phyloP scores from a whole-genome alignment of 1,139 yeast genomes.

The Geotrichum fermentans region DNA sequence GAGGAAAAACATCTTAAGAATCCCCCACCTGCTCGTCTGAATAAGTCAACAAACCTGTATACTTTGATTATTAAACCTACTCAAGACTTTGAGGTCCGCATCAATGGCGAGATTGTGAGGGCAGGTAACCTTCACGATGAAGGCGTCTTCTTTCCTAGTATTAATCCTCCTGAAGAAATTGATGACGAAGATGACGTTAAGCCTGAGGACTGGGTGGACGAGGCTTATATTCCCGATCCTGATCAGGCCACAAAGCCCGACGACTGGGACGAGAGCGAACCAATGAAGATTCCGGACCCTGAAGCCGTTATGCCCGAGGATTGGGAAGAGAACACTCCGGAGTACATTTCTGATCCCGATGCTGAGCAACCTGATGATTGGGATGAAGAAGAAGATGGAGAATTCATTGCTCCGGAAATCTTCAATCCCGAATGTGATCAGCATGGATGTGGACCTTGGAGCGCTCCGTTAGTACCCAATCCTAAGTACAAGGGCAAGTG shows the following conservation, averaged over 20 bases:
- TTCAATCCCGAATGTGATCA: conserved; percentile 65
- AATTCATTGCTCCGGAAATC: conserved; percentile 66
- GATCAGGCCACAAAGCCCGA: conserved; percentile 58
- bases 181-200: conserved; percentile 57
- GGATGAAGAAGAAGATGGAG: conserved; percentile 87
- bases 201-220: conserved; percentile 82
- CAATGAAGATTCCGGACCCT: conserved; percentile 59
- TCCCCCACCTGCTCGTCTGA: conserved; percentile 62
- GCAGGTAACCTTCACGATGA: conserved; percentile 62
- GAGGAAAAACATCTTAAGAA: conserved; percentile 66
- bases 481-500: conserved; percentile 74
- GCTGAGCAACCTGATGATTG: conserved; percentile 66
- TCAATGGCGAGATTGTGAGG: conserved; percentile 68
- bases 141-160: conserved; percentile 53
- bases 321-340: conserved; percentile 68
- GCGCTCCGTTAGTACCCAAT: conserved; percentile 59
- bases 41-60: conserved; percentile 57
- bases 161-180: conserved; percentile 60
- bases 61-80: conserved; percentile 64
- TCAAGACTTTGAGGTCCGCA: conserved; percentile 70
- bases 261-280: conserved; percentile 74
- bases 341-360: conserved; percentile 59
- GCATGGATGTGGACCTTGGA: conserved; percentile 76
- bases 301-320: conserved; percentile 61
- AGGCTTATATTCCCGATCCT: conserved; percentile 62